Conservation (phyloP, 495 filamentous ascomycete species). For the Darksidea phi region DNA sequence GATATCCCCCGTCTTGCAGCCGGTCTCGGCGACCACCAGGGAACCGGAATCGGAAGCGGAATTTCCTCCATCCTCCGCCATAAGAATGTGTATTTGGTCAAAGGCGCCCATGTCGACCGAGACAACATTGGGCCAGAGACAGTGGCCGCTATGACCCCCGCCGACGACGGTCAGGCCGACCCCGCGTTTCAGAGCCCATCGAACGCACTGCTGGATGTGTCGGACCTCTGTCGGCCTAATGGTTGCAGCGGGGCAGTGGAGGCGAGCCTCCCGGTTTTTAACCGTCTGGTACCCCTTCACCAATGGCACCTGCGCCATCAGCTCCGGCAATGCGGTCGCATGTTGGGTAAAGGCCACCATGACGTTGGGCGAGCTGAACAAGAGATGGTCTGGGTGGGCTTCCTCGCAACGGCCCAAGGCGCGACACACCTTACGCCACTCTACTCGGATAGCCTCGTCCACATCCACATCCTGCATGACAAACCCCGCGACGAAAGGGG, state of each 20-base stretch:
- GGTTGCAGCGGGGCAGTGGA: constrained; percentile 49
- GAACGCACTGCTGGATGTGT: constrained; percentile 58
- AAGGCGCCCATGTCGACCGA: constrained; percentile 60
- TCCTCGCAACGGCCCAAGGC: constrained; percentile 49
- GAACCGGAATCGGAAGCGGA: constrained; percentile 39
- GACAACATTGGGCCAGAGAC: constrained; percentile 55
- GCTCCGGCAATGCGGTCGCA: constrained; percentile 51
- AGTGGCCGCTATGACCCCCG: constrained; percentile 62
- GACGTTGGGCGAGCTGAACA: constrained; percentile 54
- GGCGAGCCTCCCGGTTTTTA: constrained; percentile 56
- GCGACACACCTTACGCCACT: constrained; percentile 57
- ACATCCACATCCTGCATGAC: constrained; percentile 42
- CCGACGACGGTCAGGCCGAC: constrained; percentile 55
- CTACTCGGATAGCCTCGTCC: constrained; percentile 43
- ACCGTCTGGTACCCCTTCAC: constrained; percentile 42
- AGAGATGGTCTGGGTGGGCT: constrained; percentile 46
- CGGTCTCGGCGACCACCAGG: constrained; percentile 53
- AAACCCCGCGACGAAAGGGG: constrained; percentile 56
- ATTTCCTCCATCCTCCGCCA: constrained; percentile 34
- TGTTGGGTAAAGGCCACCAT: constrained; percentile 56
- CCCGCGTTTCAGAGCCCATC: constrained; percentile 57
- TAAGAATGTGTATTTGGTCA: constrained; percentile 52
- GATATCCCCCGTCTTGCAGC: constrained; percentile 59
- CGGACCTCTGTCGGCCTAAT: constrained; percentile 51
- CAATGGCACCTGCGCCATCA: constrained; percentile 51